These are phyloP conservation scores for Fusarium oxysporum DNA, from an alignment of 2,329 filamentous ascomycete species.

Conservation along the genomic window DNA sequence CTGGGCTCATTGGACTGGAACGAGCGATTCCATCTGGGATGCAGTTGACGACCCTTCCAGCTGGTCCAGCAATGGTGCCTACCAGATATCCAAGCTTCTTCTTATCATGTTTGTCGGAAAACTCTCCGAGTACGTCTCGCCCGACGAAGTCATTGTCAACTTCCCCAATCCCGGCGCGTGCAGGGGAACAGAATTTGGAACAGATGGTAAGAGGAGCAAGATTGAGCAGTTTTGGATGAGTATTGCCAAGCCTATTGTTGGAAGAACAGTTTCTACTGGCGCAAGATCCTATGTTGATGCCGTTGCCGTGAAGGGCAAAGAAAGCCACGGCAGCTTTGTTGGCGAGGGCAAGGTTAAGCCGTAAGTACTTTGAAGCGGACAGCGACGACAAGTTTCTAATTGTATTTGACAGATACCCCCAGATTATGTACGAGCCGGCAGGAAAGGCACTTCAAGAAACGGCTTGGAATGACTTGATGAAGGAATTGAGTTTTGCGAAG, in stretches of 20 bases:
- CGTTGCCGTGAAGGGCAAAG: slow-evolving; percentile 32
- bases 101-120: slow-evolving; percentile 53
- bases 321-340: slow-evolving; percentile 43
- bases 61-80: slow-evolving; percentile 23
- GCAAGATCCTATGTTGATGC: slow-evolving; percentile 43
- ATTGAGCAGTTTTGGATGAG: slow-evolving; percentile 25
- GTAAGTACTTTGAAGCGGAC: slow-evolving; percentile 16
- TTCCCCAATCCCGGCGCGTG: slow-evolving; percentile 59
- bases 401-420: slow-evolving; percentile 11
- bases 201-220: slow-evolving; percentile 44
- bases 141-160: slow-evolving; percentile 59
- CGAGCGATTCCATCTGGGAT: slow-evolving; percentile 41
- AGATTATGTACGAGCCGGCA: slow-evolving; percentile 37
- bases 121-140: slow-evolving; percentile 51
- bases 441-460: slow-evolving; percentile 34
- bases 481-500: slow-evolving; percentile 38
- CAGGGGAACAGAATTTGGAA: slow-evolving; percentile 56
- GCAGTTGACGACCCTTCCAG: slow-evolving; percentile 32
- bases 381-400: background rate
- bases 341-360: slow-evolving; percentile 44
- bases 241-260: slow-evolving; percentile 16
- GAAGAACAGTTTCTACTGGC: slow-evolving; percentile 23
- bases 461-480: slow-evolving; percentile 40
- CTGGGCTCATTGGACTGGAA: slow-evolving; percentile 39
- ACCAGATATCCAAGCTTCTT: slow-evolving; percentile 49